Evolutionary conservation across 148 eudicot genomes (phyloP).

Genomic region (Rheum nobile): DNA sequence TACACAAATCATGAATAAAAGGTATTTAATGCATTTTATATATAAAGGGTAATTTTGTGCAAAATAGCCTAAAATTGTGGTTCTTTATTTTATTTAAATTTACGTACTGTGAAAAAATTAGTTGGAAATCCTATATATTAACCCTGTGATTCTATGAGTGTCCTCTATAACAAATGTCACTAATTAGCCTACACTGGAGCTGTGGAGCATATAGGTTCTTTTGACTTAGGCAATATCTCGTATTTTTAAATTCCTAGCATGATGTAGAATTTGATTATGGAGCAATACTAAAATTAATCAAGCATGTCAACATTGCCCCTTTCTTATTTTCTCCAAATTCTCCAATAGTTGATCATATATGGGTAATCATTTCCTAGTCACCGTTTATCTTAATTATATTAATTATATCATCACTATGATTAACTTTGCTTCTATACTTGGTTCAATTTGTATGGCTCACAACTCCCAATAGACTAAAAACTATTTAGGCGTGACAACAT

Average conservation of each 20-base stretch:
- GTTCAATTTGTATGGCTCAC: not conserved
- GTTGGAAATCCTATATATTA: not conserved
- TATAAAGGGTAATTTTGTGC: too few relatives aligned
- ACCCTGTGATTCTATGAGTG: not conserved
- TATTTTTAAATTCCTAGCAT: constrained; percentile 3
- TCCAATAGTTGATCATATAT: not conserved
- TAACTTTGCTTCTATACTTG: not conserved
- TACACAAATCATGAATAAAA: too few relatives aligned
- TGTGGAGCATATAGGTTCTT: not conserved
- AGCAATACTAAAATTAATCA: constrained; percentile 1
- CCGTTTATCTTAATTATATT: not conserved
- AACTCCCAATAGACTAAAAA: not conserved
- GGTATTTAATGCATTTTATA: too few relatives aligned
- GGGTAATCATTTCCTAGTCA: not conserved
- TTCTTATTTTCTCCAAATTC: not conserved
- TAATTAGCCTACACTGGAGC: not conserved
- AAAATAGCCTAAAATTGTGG: too few relatives aligned
- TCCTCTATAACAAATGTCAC: not conserved
- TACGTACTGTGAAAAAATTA: not conserved
- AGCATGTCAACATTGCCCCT: not conserved
- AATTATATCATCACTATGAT: not conserved
- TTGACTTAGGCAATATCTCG: not conserved
- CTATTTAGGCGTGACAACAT: not conserved
- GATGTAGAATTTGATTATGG: not conserved
- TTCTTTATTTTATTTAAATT: not conserved